Evolutionary conservation across 305 asterid species (phyloP), one percentile per base, ranked within the genome.

Genomic region (Fraxinus xanthoxyloides): DNA sequence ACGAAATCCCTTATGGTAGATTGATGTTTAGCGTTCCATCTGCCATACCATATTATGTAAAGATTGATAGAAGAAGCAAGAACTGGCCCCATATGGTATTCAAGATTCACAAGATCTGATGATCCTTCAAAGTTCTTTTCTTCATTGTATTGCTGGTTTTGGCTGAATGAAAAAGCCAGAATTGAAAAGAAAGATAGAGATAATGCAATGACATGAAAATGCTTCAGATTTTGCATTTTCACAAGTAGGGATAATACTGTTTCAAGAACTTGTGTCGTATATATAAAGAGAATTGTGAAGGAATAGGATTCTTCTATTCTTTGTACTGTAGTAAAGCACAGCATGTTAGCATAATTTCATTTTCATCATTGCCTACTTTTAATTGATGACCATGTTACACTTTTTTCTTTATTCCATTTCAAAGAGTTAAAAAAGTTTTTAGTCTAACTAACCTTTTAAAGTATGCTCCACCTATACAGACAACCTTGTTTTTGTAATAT

Each of bases 41-140:
- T 40, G 19, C 97, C 98, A 65, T 94, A 92, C 98, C 97, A 94
- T 51, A 94, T 88, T 5, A 92, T 83, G 92, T 94, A 90, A 85
- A 94, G 80, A 32, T 89, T 89, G 28, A 88, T 84, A 0, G 93
- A 91, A 75, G 90, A 88, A 10, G 95, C 75, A 23, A 94, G 91
- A 38, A 92, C 91, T 2, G 98, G 98, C 0, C 98, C 98, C 96
- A 91, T 89, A 85, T 94, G 98, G 83, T 94, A 92, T 84, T 86
- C 84, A 80, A 90, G 97, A 81, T 90, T 85, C 56, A 91, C 79
- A 43, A 93, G 91, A 84, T 92, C 76, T 35, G 95, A 89, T 0
- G 95, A 90, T 24, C 93, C 97, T 86, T 92, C 95, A 79, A 72
- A 88, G 81, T 89, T 93, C 82, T 88, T 90, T 56, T 83, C 77